phyloP scores from a whole-genome alignment of 2,329 filamentous ascomycete genomes.

The Microcyclospora pomicola region DNA sequence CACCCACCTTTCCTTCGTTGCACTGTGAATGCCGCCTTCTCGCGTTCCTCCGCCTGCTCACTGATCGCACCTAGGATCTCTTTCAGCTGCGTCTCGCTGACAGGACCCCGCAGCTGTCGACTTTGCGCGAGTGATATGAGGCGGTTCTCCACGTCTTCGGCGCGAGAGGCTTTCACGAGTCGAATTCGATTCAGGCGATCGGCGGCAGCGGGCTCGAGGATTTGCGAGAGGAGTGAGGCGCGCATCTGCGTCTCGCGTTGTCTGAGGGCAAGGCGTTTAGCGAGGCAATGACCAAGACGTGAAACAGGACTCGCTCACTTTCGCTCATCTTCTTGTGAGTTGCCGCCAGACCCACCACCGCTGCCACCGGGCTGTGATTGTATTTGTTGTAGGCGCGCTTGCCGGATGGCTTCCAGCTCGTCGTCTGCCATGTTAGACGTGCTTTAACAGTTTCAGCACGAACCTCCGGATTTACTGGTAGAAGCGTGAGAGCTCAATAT shows the following conservation, averaged over 20 bases:
- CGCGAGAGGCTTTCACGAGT: conserved; percentile 85
- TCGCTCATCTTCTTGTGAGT: conserved; percentile 45
- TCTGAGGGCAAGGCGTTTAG: conserved; percentile 14
- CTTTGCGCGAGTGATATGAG: conserved; percentile 82
- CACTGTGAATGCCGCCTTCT: conserved; percentile 63
- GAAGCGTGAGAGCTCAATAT: too few species aligned
- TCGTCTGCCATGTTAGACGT: conserved; percentile 45
- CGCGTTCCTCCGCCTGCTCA: conserved; percentile 54
- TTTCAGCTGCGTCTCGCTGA: conserved; percentile 87
- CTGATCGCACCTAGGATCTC: conserved; percentile 74
- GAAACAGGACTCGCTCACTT: conserved; percentile 34
- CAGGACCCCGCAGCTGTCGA: conserved; percentile 74
- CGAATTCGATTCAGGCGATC: conserved; percentile 90
- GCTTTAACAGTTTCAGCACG: not conserved
- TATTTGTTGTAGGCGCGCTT: conserved; percentile 84
- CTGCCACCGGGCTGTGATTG: conserved; percentile 50
- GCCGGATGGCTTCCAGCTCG: conserved; percentile 66
- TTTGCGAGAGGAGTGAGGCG: conserved; percentile 69
- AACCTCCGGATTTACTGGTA: too few species aligned
- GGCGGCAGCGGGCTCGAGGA: conserved; percentile 84
- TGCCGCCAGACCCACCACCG: conserved; percentile 33
- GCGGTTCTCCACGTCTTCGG: conserved; percentile 79
- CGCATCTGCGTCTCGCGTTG: conserved; percentile 52
- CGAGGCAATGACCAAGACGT: conserved; percentile 18
- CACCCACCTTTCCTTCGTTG: conserved; percentile 69